A percentile compares a stretch with the other conserved stretches of the same genome.
Evolutionary conservation across 208 protist species (phyloP).

Genomic region (Leishmania amazonensis): DNA sequence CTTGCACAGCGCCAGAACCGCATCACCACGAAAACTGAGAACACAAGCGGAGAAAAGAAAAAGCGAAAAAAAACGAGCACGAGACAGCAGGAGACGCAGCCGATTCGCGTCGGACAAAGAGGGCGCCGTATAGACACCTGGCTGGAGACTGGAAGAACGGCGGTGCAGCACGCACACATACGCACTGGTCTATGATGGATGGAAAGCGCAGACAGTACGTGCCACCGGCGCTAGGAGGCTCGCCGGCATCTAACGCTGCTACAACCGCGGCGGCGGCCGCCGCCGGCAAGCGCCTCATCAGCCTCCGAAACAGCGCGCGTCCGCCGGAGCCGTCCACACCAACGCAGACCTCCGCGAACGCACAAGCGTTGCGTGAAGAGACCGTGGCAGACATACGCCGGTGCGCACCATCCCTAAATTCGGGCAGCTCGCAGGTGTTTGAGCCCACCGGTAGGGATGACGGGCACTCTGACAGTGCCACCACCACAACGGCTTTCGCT

Average conservation of each 20-base stretch:
- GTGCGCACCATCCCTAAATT: background rate
- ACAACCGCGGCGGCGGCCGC: slow-evolving; percentile 10
- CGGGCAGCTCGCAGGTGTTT: background rate
- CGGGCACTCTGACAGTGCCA: background rate
- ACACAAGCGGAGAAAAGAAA: background rate
- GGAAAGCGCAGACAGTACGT: slow-evolving; percentile 32
- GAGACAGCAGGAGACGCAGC: background rate
- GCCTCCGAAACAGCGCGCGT: slow-evolving; percentile 16
- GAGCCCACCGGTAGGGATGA: background rate
- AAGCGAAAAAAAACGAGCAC: background rate
- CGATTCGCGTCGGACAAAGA: background rate
- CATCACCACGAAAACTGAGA: background rate
- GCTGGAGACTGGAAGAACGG: background rate
- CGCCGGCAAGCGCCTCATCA: slow-evolving; percentile 13
- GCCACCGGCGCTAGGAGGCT: slow-evolving; percentile 14
- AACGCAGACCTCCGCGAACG: background rate
- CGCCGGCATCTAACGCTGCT: background rate
- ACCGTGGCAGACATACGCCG: background rate
- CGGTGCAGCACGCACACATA: background rate
- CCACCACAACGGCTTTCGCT: background rate
- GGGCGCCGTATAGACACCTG: background rate
- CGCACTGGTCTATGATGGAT: slow-evolving; percentile 5
- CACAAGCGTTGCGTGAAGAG: background rate
- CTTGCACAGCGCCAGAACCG: background rate
- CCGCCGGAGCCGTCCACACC: background rate